Base-by-base conservation (phyloP, 306 rosid species). In the Cajanus cajan region DNA sequence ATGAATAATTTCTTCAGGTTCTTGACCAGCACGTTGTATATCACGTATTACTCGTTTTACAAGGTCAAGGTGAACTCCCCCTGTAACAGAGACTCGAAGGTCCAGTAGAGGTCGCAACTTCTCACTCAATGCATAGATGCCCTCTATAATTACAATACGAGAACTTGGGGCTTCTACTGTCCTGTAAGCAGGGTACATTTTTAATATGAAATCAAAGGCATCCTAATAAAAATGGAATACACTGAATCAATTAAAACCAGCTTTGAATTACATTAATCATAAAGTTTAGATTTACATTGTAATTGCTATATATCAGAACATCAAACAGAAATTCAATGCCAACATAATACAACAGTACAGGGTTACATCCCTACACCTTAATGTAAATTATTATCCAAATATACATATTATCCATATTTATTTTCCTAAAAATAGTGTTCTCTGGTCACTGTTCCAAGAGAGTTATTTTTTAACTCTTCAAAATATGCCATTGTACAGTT, bases 11-110 rank as follows among this genome's bases (percentile, higher is more conserved):
- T 96, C 99, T 93, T 96, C 96, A 34, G 99, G 99, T 82, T 93
- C 94, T 86, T 93, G 99, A 74, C 98, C 94, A 78, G 99, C 99
- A 52, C 99, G 93, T 76, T 96, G 98, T 73, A 96, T 90, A 82
- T 96, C 99, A 65, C 99, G 93, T 67, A 96, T 87, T 66, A 96
- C 99, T 84, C 99, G 83, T 83, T 96, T 96, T 65, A 96, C 98
- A 65, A 96, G 98, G 88, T 96, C 99, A 84, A 96, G 89, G 90
- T 96, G 99, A 81, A 96, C 99, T 88, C 98, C 99, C 12, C 99
- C 99, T 8, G 94, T 96, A 77, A 96, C 99, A 83, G 98, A 96
- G 55, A 96, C 96, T 82, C 96, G 87, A 68, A 96, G 97, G 84
- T 96, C 99, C 88, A 96, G 87, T 44, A 91, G 83, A 74, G 93